Conservation (phyloP, 169 alveolate species). For the Plasmodium gonderi region DNA sequence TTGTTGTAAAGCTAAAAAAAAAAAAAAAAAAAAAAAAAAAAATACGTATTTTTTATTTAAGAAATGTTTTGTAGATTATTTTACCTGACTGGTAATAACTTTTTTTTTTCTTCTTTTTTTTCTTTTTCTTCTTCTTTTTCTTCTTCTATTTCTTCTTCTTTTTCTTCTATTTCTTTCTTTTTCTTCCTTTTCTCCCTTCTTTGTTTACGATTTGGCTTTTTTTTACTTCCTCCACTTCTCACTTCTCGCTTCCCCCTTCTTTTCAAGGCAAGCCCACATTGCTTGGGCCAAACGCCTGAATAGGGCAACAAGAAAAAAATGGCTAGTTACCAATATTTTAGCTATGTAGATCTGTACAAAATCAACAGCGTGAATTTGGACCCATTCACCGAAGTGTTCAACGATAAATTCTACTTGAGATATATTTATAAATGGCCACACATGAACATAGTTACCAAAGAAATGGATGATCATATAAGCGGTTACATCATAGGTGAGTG, state of each 20-base stretch:
- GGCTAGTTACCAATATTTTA: constrained; percentile 67
- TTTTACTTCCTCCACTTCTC: background rate
- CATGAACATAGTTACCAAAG: constrained; percentile 27
- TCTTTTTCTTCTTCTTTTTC: no score
- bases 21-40: no score
- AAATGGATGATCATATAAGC: constrained; percentile 50
- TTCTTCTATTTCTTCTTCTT: no score
- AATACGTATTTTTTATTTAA: no score
- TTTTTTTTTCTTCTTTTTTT: background rate
- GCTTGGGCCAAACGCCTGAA: background rate
- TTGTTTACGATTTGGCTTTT: no score
- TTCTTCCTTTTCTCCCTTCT: background rate
- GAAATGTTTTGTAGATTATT: no score
- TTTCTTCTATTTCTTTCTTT: no score
- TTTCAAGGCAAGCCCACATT: background rate
- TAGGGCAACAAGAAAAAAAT: constrained; percentile 5
- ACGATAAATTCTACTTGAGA: constrained; percentile 51
- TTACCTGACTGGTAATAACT: no score
- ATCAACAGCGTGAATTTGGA: constrained; percentile 61
- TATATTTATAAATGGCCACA: constrained; percentile 74
- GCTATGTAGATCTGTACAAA: constrained; percentile 65
- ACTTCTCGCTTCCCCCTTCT: background rate
- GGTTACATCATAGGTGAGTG: constrained; percentile 64
- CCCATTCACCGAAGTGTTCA: constrained; percentile 70
- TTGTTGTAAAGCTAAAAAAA: no score